Evolutionary conservation across 2,329 filamentous ascomycete genomes (phyloP).

Genomic region (Colletotrichum filicis): DNA sequence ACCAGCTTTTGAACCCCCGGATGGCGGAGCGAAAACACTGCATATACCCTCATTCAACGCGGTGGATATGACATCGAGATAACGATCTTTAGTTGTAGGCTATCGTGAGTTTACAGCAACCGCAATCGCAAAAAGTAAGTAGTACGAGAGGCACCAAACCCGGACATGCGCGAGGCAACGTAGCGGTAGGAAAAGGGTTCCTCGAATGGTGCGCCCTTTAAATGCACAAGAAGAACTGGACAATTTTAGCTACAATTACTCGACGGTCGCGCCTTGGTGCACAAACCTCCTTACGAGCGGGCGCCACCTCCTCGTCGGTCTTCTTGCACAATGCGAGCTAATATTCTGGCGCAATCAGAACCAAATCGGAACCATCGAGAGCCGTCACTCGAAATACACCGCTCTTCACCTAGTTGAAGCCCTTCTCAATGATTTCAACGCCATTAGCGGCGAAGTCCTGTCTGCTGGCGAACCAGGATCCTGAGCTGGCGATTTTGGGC

Average conservation of each 20-base stretch:
- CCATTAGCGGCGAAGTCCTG: constrained; percentile 23
- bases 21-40: not conserved
- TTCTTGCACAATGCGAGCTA: constrained; percentile 28
- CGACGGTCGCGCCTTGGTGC: no score
- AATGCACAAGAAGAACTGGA: constrained; percentile 23
- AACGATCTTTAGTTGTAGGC: not conserved
- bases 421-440: constrained; percentile 31
- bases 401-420: constrained; percentile 9
- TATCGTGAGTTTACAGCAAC: not conserved
- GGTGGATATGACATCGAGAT: constrained; percentile 25
- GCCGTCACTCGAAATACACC: constrained; percentile 26
- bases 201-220: constrained; percentile 26
- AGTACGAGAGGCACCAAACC: constrained; percentile 3
- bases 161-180: constrained; percentile 21
- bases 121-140: no score
- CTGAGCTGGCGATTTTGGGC: constrained; percentile 23
- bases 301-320: constrained; percentile 25
- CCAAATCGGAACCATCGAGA: constrained; percentile 26
- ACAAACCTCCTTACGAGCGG: constrained; percentile 24
- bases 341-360: constrained; percentile 18
- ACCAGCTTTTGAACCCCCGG: not conserved
- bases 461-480: constrained; percentile 21
- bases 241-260: not conserved
- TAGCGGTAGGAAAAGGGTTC: constrained; percentile 24
- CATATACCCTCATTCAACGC: constrained; percentile 21